Percentiles rank a stretch among this genome's conserved stretches.
phyloP scores from a whole-genome alignment of 75 land plant genomes.

The Larix kaempferi region DNA sequence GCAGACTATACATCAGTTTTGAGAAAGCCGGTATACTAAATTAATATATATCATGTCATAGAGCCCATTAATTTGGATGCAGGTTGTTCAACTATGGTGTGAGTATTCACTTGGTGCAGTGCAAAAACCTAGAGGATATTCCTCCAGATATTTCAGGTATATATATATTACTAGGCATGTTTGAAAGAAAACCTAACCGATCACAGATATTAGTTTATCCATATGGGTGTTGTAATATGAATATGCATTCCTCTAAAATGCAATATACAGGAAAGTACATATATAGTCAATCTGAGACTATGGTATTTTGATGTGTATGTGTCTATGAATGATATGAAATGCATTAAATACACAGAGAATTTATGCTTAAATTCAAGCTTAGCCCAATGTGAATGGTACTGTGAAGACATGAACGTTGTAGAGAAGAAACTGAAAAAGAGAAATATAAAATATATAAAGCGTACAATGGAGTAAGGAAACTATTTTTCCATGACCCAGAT shows the following conservation, averaged over 20 bases:
- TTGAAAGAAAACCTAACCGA: not conserved
- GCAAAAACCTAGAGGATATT: conserved; percentile 20
- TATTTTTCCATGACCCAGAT: conserved; percentile 75
- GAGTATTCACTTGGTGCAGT: conserved; percentile 64
- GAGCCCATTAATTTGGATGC: not conserved
- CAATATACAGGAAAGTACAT: no score
- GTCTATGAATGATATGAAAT: not conserved
- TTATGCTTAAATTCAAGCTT: not conserved
- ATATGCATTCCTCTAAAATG: no score
- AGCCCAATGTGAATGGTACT: conserved; percentile 3
- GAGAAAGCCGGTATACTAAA: no score
- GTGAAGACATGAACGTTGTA: conserved; percentile 42
- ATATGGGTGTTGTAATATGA: not conserved
- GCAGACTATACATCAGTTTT: no score
- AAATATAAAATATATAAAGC: conserved; percentile 28
- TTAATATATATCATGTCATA: no score
- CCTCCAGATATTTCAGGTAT: conserved; percentile 7
- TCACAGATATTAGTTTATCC: not conserved
- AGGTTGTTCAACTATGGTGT: conserved; percentile 76
- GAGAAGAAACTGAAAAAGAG: no score
- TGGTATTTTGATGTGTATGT: not conserved
- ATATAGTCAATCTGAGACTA: no score
- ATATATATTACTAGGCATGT: not conserved
- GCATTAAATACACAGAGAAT: not conserved
- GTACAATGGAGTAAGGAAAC: conserved; percentile 36